Evolutionary conservation across 768 basidiomycete genomes (phyloP).

Genomic region (Mycena vulgaris): DNA sequence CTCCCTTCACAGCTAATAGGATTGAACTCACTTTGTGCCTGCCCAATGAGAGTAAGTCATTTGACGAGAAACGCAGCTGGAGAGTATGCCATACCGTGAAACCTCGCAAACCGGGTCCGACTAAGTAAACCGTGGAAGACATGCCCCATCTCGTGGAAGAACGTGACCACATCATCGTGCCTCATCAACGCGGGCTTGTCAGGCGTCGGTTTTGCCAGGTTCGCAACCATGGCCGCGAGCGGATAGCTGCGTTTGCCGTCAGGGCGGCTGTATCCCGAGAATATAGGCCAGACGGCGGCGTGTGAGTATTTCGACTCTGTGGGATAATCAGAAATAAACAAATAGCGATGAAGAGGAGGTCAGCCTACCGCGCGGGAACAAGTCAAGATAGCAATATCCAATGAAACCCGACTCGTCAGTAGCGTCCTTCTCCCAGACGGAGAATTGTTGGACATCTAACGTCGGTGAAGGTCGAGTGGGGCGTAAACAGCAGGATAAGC

Average conservation of each 20-base stretch:
- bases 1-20: background rate
- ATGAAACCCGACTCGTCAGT: conserved; percentile 81
- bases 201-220: conserved; percentile 88
- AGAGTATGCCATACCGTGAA: conserved; percentile 70
- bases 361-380: conserved; percentile 82
- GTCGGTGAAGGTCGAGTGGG: conserved; percentile 15
- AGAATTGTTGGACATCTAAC: conserved; percentile 85
- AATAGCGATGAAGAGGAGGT: background rate
- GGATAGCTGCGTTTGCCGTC: conserved; percentile 80
- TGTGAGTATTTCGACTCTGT: conserved; percentile 86
- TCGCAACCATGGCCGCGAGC: conserved; percentile 89
- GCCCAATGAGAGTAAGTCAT: background rate
- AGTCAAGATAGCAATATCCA: conserved; percentile 90
- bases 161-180: conserved; percentile 91
- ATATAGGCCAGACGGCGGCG: conserved; percentile 87
- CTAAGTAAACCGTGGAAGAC: conserved; percentile 80
- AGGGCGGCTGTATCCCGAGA: conserved; percentile 73
- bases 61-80: too few species aligned
- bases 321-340: background rate
- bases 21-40: conserved; percentile 61
- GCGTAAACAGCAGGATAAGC: conserved; percentile 27
- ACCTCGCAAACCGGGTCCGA: conserved; percentile 78
- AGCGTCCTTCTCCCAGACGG: conserved; percentile 88
- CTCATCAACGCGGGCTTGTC: conserved; percentile 88
- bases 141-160: conserved; percentile 94